A percentile compares a stretch with the other conserved stretches of the same genome.
phyloP scores from a whole-genome alignment of 2,329 filamentous ascomycete species.

The Rhynchosporium agropyri region DNA sequence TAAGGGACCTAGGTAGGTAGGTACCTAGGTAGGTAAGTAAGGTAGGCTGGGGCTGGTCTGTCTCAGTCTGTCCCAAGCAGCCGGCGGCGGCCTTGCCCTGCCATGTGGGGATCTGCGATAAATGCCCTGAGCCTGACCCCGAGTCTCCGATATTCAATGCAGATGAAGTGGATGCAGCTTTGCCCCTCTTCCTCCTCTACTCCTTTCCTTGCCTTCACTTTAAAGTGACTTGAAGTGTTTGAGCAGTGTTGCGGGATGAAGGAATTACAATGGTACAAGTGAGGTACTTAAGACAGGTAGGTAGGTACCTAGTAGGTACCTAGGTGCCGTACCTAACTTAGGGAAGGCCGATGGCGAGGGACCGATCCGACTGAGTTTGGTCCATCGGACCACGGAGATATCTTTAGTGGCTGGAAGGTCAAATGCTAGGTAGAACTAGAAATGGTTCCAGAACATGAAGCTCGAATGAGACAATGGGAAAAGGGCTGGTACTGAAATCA shows the following conservation, averaged over 20 bases:
- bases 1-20: no score
- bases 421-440: neutral
- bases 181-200: neutral
- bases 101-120: constrained; percentile 15
- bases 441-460: no score
- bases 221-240: neutral
- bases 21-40: no score
- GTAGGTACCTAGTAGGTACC: neutral
- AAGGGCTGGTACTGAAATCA: no score
- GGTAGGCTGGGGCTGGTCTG: no score
- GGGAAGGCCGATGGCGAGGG: neutral
- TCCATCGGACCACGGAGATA: constrained; percentile 3
- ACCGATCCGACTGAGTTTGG: constrained; percentile 7
- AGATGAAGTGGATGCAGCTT: constrained; percentile 19
- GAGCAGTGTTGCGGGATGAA: neutral
- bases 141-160: constrained; percentile 26
- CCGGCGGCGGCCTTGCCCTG: neutral
- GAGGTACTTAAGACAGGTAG: neutral
- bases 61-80: no score
- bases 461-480: no score
- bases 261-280: neutral
- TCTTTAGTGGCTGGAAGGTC: neutral
- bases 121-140: constrained; percentile 7
- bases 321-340: neutral
- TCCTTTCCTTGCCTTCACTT: neutral